phyloP scores from a whole-genome alignment of 495 filamentous ascomycete species.

The Cetradonia linearis region DNA sequence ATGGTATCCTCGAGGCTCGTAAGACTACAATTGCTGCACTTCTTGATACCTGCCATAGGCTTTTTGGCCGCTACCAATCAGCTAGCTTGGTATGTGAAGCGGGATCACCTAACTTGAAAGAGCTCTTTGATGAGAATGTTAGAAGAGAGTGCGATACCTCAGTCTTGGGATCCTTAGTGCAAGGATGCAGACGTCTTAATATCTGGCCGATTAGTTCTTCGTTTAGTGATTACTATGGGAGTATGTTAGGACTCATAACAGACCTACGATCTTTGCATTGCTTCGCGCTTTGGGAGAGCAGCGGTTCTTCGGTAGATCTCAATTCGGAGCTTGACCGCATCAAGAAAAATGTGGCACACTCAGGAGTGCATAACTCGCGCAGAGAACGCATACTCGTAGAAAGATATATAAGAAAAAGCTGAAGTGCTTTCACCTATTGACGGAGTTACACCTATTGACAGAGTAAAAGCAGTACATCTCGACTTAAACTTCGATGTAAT shows the following conservation, averaged over 20 bases:
- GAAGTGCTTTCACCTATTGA: too few species aligned
- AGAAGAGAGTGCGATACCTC: background rate
- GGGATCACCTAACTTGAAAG: too few species aligned
- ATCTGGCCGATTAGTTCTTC: background rate
- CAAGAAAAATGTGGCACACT: background rate
- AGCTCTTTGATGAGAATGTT: background rate
- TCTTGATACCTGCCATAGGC: background rate
- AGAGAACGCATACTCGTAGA: conserved; percentile 4
- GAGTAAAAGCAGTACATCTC: too few species aligned
- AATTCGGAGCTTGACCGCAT: background rate
- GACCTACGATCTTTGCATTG: background rate
- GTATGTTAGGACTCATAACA: background rate
- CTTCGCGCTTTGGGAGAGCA: background rate
- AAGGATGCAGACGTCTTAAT: background rate
- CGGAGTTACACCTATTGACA: too few species aligned
- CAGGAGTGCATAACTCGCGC: background rate
- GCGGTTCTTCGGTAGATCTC: background rate
- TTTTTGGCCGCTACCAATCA: background rate
- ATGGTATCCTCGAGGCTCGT: background rate
- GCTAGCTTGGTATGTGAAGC: background rate
- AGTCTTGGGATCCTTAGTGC: background rate
- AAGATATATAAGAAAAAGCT: too few species aligned
- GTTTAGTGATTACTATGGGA: background rate
- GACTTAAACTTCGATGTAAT: too few species aligned
- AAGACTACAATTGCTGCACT: background rate